These are phyloP conservation scores for Cucumis sativus DNA, from an alignment of 306 rosid genomes.

Conservation along the genomic window Cucumber_9930_V3 NC_026661.2:16681001-16681500, in stretches of 20 bases:
- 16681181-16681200: not conserved
- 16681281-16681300: not conserved
- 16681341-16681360: not conserved
- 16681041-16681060: not conserved
- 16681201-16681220: not conserved
- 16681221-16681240: not conserved
- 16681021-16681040: conserved; percentile 44
- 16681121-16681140: not conserved
- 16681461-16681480: not conserved
- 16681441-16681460: not conserved
- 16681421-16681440: not conserved
- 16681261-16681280: not conserved
- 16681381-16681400: not conserved
- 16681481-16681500: not conserved
- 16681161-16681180: not conserved
- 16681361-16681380: not conserved
- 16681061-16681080: not conserved
- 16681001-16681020: conserved; percentile 90
- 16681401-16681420: not conserved
- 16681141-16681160: not conserved
- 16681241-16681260: not conserved
- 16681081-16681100: not conserved
- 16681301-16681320: not conserved
- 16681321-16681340: not conserved
- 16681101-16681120: not conserved